phyloP scores from a whole-genome alignment of 2,329 filamentous ascomycete genomes.

The Colletotrichum sublineola region DNA sequence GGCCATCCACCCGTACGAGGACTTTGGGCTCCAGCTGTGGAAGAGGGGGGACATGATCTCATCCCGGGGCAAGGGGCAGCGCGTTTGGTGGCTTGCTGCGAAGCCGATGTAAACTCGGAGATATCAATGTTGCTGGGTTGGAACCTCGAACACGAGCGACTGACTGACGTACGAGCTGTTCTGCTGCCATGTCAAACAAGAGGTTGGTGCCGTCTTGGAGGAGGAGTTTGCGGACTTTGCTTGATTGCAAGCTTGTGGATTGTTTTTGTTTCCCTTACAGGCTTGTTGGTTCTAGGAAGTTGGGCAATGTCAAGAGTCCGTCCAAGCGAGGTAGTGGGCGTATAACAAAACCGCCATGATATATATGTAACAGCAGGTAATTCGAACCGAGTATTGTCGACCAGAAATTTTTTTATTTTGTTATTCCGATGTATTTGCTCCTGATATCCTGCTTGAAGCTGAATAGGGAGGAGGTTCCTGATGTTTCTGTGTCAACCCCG shows the following conservation, averaged over 20 bases:
- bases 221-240: background rate
- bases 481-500: background rate
- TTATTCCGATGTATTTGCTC: background rate
- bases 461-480: no score
- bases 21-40: conserved; percentile 37
- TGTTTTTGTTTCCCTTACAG: background rate
- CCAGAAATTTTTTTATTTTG: no score
- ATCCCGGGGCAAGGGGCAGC: conserved; percentile 26
- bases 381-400: background rate
- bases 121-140: no score
- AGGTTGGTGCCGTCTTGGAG: background rate
- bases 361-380: background rate
- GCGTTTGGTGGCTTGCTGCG: conserved; percentile 39
- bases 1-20: conserved; percentile 35
- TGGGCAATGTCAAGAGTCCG: background rate
- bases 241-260: background rate
- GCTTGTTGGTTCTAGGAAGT: background rate
- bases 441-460: background rate
- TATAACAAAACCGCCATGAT: background rate
- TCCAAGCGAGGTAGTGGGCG: background rate
- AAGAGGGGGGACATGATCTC: conserved; percentile 34
- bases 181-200: background rate
- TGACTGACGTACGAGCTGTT: no score
- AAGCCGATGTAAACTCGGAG: conserved; percentile 17
- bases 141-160: background rate